phyloP scores from a whole-genome alignment of 179 eudicot genomes.

The Actinidia chinensis region DNA sequence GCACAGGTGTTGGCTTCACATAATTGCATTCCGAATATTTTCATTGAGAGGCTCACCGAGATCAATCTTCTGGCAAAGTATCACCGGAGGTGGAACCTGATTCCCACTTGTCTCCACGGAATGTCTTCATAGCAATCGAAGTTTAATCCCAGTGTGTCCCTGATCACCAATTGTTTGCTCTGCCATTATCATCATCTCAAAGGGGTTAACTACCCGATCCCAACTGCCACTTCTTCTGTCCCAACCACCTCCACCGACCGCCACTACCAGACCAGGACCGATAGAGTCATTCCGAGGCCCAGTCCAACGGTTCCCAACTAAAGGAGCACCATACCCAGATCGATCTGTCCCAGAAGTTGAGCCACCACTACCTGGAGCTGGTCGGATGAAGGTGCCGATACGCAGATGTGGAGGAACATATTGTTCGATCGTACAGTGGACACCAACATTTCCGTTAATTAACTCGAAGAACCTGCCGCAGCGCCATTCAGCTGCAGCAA shows the following conservation, averaged over 20 bases:
- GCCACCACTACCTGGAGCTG: constrained; percentile 28
- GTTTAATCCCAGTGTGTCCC: constrained; percentile 64
- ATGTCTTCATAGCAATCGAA: constrained; percentile 88
- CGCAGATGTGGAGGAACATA: constrained; percentile 82
- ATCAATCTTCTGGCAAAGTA: constrained; percentile 83
- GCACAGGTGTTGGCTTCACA: constrained; percentile 96
- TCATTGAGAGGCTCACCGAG: constrained; percentile 82
- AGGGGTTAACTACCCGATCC: constrained; percentile 66
- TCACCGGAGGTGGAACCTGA: constrained; percentile 73
- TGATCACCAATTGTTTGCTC: constrained; percentile 44
- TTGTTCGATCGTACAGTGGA: too few relatives aligned
- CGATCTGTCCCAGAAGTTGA: too few relatives aligned
- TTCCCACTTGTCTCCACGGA: constrained; percentile 80
- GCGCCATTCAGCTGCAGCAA: too few relatives aligned
- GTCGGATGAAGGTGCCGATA: constrained; percentile 38
- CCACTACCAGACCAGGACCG: constrained; percentile 41
- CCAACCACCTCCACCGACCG: constrained; percentile 70
- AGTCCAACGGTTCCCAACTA: constrained; percentile 53
- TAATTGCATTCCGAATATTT: constrained; percentile 89
- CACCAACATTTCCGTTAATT: too few relatives aligned
- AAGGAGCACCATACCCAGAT: too few relatives aligned
- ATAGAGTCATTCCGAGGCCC: constrained; percentile 43
- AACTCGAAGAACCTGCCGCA: too few relatives aligned
- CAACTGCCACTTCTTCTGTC: constrained; percentile 61
- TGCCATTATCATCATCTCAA: constrained; percentile 44